Base-by-base conservation (phyloP, 2,329 filamentous ascomycete species). In the Chaetomium sp. region DNA sequence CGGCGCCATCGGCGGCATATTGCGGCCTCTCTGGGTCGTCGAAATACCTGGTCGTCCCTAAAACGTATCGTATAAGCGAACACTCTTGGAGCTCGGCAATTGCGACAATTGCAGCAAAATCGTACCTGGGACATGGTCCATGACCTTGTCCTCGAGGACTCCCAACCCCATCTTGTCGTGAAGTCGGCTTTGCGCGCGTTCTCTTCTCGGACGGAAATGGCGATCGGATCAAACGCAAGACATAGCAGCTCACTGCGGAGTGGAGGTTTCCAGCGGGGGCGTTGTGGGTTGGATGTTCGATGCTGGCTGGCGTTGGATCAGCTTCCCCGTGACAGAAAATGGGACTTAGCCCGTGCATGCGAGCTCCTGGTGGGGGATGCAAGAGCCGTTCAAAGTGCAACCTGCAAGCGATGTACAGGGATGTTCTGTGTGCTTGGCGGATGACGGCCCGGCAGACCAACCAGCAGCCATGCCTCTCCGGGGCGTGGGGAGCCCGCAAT, bases 121-220 rank as follows among this genome's bases (percentile, higher is more conserved):
- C 81, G 74, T 80, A 93, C 91, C 91, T 65, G 92, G 92, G 66
- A 94, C 91, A 76, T 91, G 84, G 72, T 86, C 83, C 70, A 87
- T 82, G 72, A 82, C 81, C 72, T 75, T 81, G 73, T 90, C 85
- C 72, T 93, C 87, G 65, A 95, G 82, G 65, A 96, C 86, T 59
- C 91, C 90, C 68, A 95, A 82, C 53, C 87, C 87, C 88, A 90
- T 90, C 60, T 67, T 77, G 72, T 60, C 57, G 58, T 58, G 54
- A 64, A 60, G 55, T 35, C 62, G 49, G 54, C 10, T 29, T 42
- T 23, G 53, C 57, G 21, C 29, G 45, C 42, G 19, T 29, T 12
- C 45, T 53, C n/a, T 23, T 45, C 23, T 33, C 50, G 8, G 31
- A 61, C 19, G 35, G 35, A 27, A 38, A 27, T 23, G 56, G 35